Conservation (phyloP, 768 basidiomycete species). For the Termitomyces sp. region DNA sequence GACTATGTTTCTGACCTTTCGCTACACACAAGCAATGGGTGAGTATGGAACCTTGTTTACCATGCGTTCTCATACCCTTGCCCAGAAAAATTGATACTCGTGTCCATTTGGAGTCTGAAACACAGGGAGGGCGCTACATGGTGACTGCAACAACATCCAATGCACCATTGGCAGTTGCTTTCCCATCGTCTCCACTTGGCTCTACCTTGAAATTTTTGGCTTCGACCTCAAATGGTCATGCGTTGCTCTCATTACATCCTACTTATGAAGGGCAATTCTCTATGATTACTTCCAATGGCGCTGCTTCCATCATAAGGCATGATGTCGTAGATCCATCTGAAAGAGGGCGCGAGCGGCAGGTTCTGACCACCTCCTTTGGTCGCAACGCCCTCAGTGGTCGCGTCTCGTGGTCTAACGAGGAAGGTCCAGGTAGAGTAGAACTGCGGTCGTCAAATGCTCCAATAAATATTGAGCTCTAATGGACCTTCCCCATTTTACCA, state of each 20-base stretch:
- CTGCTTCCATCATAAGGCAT: constrained; percentile 1
- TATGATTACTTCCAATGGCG: constrained; percentile 13
- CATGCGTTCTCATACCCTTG: background rate
- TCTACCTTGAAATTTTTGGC: constrained; percentile 25
- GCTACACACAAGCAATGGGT: constrained; percentile 39
- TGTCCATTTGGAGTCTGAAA: constrained; percentile 25
- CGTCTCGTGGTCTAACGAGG: constrained; percentile 14
- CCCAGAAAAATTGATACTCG: constrained; percentile 25
- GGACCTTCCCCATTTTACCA: background rate
- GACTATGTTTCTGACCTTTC: constrained; percentile 17
- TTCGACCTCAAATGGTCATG: constrained; percentile 28
- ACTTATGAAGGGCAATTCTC: constrained; percentile 32
- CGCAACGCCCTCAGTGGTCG: constrained; percentile 7
- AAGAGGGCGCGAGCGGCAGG: constrained; percentile 14
- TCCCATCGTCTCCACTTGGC: constrained; percentile 28
- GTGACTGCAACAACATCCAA: constrained; percentile 28
- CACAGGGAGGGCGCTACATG: constrained; percentile 25
- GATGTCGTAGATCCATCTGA: constrained; percentile 18
- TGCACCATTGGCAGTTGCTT: constrained; percentile 20
- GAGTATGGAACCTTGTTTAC: constrained; percentile 5
- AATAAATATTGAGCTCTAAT: constrained; percentile 10
- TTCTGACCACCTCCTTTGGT: constrained; percentile 1
- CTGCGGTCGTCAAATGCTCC: constrained; percentile 14
- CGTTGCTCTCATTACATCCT: constrained; percentile 23
- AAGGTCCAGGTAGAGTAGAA: constrained; percentile 11